Conservation (phyloP, 2,329 filamentous ascomycete species). For the Colletotrichum sp. region DNA sequence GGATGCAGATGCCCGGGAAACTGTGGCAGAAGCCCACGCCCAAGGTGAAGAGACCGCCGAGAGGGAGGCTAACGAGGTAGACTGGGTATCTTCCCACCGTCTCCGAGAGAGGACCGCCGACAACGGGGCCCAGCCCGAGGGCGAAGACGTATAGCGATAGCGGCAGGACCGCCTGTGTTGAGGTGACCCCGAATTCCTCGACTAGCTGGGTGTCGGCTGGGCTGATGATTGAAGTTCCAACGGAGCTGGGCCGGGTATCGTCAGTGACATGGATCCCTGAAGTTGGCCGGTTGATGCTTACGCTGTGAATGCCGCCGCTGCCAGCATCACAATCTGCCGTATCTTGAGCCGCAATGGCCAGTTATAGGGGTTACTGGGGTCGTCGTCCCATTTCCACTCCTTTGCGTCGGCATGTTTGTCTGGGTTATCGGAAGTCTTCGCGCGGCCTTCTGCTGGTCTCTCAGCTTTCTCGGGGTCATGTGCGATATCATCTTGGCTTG, state of each 20-base stretch:
- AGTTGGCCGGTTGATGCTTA: slow-evolving; percentile 19
- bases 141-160: slow-evolving; percentile 66
- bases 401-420: background rate
- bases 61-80: slow-evolving; percentile 49
- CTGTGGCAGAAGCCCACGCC: slow-evolving; percentile 57
- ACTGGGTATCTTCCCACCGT: slow-evolving; percentile 59
- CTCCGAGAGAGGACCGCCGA: slow-evolving; percentile 65
- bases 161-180: slow-evolving; percentile 62
- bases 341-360: slow-evolving; percentile 49
- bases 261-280: background rate
- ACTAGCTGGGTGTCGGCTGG: slow-evolving; percentile 51
- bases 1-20: slow-evolving; percentile 55
- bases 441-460: too few relatives aligned
- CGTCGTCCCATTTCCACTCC: slow-evolving; percentile 37
- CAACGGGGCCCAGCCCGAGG: slow-evolving; percentile 62
- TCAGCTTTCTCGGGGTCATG: background rate
- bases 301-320: slow-evolving; percentile 45
- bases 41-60: slow-evolving; percentile 60
- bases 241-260: slow-evolving; percentile 43
- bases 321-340: slow-evolving; percentile 41
- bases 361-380: slow-evolving; percentile 55
- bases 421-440: background rate
- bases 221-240: slow-evolving; percentile 60
- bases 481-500: background rate
- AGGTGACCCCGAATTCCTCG: slow-evolving; percentile 56